Conservation (phyloP, 163 green algal genomes). For the Chlamydomonas reinhardtii region DNA sequence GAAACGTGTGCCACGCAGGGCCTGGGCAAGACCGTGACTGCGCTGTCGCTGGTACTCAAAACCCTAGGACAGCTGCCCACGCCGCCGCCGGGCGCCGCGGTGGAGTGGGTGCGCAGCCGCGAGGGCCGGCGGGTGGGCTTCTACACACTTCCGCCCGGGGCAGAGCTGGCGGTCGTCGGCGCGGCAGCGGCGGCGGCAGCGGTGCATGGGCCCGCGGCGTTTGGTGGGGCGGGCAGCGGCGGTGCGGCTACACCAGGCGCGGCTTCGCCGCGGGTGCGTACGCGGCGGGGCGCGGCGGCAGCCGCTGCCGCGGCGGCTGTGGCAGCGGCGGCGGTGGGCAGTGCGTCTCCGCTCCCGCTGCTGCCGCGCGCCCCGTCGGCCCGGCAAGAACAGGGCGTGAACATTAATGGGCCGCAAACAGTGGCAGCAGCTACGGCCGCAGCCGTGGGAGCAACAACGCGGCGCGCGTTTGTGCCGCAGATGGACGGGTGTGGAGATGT, state of each 20-base stretch:
- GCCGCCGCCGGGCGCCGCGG: constrained; percentile 42
- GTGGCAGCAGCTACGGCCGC: too few species aligned
- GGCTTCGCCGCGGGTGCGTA: too few species aligned
- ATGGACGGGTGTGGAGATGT: too few species aligned
- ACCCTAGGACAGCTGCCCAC: constrained; percentile 67
- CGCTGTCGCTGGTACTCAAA: constrained; percentile 87
- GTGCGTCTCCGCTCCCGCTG: too few species aligned
- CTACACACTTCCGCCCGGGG: constrained; percentile 39
- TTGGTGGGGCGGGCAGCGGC: not conserved
- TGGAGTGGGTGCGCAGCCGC: constrained; percentile 17
- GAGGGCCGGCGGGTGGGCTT: constrained; percentile 46
- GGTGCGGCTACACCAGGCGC: not conserved
- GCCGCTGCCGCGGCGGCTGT: too few species aligned
- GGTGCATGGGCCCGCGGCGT: not conserved
- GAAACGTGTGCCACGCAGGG: constrained; percentile 71
- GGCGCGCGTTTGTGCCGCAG: too few species aligned
- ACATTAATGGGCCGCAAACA: too few species aligned
- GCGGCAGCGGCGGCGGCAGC: not conserved
- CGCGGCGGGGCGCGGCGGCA: too few species aligned
- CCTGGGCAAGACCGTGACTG: constrained; percentile 95
- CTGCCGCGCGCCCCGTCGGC: too few species aligned
- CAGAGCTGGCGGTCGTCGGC: not conserved
- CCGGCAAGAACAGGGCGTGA: too few species aligned
- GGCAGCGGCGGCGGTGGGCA: not conserved
- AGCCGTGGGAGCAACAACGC: too few species aligned